Conservation (phyloP, 1,284 basidiomycete genomes). For the Ustilago xerochloae region DNA sequence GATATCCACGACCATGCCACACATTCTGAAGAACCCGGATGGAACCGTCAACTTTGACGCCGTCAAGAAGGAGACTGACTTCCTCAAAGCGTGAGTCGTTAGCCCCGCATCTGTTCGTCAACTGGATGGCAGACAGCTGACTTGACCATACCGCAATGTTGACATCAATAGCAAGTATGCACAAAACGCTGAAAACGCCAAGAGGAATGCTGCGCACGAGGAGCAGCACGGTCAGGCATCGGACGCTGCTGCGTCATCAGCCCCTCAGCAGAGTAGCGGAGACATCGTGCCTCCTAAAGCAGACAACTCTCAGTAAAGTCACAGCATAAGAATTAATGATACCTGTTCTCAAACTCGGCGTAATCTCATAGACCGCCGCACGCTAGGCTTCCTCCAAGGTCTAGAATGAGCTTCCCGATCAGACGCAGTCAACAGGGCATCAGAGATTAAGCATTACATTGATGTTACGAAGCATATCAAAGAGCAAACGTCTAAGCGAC, state of each 20-base stretch:
- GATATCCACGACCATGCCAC: conserved; percentile 18
- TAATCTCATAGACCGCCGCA: too few species aligned
- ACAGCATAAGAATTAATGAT: not conserved
- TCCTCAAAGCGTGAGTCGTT: conserved; percentile 50
- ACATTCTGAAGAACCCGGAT: conserved; percentile 46
- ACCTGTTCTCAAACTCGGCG: too few species aligned
- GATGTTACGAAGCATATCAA: not conserved
- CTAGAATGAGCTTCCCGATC: not conserved
- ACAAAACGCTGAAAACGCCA: conserved; percentile 42
- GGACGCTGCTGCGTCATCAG: conserved; percentile 1
- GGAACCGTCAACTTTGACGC: conserved; percentile 53
- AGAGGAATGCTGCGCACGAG: conserved; percentile 33
- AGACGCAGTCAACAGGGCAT: not conserved
- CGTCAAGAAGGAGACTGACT: conserved; percentile 40
- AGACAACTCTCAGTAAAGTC: conserved; percentile 1
- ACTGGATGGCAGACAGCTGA: not conserved
- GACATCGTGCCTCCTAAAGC: conserved; percentile 38
- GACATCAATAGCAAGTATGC: conserved; percentile 39
- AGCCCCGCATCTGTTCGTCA: not conserved
- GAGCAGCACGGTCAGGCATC: conserved; percentile 15
- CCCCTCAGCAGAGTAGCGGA: conserved; percentile 10
- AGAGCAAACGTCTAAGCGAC: conserved; percentile 13
- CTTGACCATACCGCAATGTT: not conserved
- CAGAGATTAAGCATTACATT: not conserved
- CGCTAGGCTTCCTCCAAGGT: too few species aligned